Conservation (phyloP, 371 early-diverging fungal species). For the Lichtheimia hyalospora region DNA sequence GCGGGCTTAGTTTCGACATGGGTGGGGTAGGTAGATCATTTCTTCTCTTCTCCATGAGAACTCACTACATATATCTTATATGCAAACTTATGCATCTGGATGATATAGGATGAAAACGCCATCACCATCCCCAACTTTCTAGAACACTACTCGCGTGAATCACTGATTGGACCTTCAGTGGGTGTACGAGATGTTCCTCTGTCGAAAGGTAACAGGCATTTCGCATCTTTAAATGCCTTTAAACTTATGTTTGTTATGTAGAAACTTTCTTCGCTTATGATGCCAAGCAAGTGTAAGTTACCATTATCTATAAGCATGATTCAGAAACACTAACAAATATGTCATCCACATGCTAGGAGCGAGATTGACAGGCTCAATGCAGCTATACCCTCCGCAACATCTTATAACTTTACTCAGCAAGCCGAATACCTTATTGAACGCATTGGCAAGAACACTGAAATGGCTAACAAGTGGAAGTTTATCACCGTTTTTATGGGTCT, state of each 20-base stretch:
- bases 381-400: constrained; percentile 31
- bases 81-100: neutral
- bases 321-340: neutral
- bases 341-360: neutral
- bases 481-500: constrained; percentile 33
- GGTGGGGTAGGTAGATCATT: constrained; percentile 29
- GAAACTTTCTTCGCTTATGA: constrained; percentile 32
- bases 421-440: constrained; percentile 28
- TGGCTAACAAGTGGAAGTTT: constrained; percentile 31
- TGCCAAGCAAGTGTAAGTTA: constrained; percentile 23
- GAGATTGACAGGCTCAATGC: constrained; percentile 22
- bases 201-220: no score
- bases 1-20: constrained; percentile 28
- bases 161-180: constrained; percentile 23
- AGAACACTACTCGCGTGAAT: constrained; percentile 18
- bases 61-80: neutral
- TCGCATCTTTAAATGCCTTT: no score
- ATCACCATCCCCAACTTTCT: constrained; percentile 28
- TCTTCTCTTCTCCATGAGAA: neutral
- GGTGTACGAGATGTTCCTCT: constrained; percentile 11
- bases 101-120: constrained; percentile 28
- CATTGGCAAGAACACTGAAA: constrained; percentile 19
- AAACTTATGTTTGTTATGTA: neutral
- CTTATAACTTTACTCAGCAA: constrained; percentile 23
- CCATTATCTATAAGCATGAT: neutral